A percentile compares a stretch with the other conserved stretches of the same genome.
phyloP scores from a whole-genome alignment of 2,329 filamentous ascomycete species.

The Sclerotinia spermophila region DNA sequence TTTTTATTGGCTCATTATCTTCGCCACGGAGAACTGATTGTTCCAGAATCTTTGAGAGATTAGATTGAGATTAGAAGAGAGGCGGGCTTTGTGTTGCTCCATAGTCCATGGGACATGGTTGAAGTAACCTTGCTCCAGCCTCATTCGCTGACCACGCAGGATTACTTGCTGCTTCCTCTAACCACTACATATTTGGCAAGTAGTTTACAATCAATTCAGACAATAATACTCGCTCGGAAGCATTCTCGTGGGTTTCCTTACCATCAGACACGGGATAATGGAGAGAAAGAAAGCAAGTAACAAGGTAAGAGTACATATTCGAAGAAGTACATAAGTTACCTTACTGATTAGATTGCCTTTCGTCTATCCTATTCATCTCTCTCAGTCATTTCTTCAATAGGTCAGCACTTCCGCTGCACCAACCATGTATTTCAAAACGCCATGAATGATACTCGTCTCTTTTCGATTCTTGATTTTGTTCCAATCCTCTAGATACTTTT shows the following conservation, averaged over 20 bases:
- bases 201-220: background rate
- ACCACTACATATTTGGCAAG: background rate
- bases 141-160: slow-evolving; percentile 4
- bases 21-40: background rate
- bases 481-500: background rate
- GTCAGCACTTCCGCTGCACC: background rate
- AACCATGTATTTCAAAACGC: background rate
- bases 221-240: background rate
- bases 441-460: background rate
- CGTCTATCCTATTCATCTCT: background rate
- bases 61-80: background rate
- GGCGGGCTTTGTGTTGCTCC: background rate
- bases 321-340: background rate
- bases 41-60: background rate
- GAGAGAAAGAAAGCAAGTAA: background rate
- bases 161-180: background rate
- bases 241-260: background rate
- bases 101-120: background rate
- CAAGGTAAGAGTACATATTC: background rate
- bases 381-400: background rate
- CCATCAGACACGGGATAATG: background rate
- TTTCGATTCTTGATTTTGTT: background rate
- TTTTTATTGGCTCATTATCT: background rate
- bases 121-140: slow-evolving; percentile 6
- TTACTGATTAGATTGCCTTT: background rate